Conservation (phyloP, 345 rosid genomes). For the Raphanus raphanistrum region DNA sequence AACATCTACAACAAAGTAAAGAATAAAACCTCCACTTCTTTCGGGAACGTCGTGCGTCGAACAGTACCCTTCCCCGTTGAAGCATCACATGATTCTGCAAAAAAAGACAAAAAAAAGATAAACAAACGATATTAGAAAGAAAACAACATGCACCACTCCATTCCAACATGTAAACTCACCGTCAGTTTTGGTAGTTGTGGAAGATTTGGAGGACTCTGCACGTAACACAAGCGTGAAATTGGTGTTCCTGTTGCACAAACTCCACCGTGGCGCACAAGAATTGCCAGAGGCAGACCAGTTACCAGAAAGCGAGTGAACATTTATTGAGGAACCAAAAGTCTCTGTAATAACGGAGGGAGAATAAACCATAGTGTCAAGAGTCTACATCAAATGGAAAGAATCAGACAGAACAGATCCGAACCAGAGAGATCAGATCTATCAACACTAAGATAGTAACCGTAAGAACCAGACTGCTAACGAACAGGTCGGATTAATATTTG, state of each 20-base stretch:
- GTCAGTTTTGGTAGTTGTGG: conserved; percentile 48
- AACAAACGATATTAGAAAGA: no score
- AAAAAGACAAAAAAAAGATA: not conserved
- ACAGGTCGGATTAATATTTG: not conserved
- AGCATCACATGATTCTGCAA: conserved; percentile 42
- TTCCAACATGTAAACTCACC: no score
- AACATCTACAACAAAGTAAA: not conserved
- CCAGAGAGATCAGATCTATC: not conserved
- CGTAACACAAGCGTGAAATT: conserved; percentile 37
- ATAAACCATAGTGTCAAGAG: not conserved
- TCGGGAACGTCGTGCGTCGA: conserved; percentile 62
- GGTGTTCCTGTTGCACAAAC: conserved; percentile 31
- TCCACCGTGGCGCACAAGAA: conserved; percentile 36
- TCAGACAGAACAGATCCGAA: conserved; percentile 10
- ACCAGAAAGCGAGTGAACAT: conserved; percentile 28
- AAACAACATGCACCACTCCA: no score
- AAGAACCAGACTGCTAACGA: not conserved
- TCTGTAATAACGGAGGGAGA: conserved; percentile 33
- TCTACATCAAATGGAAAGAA: not conserved
- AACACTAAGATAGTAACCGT: not conserved
- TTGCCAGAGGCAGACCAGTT: conserved; percentile 40
- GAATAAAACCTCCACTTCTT: conserved; percentile 65
- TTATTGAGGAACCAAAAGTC: conserved; percentile 41
- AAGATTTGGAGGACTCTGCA: conserved; percentile 52
- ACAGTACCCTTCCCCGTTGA: conserved; percentile 44